Conservation (phyloP, 169 alveolate species). For the Pseudocohnilembus persalinus region DNA sequence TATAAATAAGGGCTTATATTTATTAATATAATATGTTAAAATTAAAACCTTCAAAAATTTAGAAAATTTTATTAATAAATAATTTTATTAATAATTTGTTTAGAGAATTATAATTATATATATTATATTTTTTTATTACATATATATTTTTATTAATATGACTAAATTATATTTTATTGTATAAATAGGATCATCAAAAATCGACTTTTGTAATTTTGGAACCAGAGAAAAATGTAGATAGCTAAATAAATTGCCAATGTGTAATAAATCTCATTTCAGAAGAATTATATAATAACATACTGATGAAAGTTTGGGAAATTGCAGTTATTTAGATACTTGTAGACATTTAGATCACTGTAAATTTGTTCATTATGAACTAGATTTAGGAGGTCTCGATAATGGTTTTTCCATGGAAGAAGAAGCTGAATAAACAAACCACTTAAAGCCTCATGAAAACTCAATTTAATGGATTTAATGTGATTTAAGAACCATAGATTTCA, state of each 20-base stretch:
- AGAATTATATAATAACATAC: conserved; percentile 61
- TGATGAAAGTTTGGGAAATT: conserved; percentile 87
- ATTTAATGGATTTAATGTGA: conserved; percentile 88
- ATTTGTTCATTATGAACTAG: conserved; percentile 91
- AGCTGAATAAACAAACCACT: conserved; percentile 29
- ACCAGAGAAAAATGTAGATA: conserved; percentile 62
- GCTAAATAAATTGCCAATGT: conserved; percentile 38
- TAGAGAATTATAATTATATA: background rate
- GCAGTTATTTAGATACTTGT: conserved; percentile 95
- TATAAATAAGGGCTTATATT: too few relatives aligned
- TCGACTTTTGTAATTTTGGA: conserved; percentile 61
- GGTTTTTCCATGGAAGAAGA: conserved; percentile 39
- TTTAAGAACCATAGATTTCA: conserved; percentile 84
- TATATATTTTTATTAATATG: conserved; percentile 5
- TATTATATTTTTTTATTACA: background rate
- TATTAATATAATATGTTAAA: too few relatives aligned
- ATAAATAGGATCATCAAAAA: conserved; percentile 23
- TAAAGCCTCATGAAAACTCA: conserved; percentile 42
- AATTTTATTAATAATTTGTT: background rate
- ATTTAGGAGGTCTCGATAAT: conserved; percentile 61
- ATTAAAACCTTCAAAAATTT: too few relatives aligned
- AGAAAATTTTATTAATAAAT: background rate
- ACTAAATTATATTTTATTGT: conserved; percentile 16
- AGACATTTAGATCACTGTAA: conserved; percentile 91
- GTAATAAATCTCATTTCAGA: conserved; percentile 69